Conservation (phyloP, 1,284 basidiomycete genomes). For the Fistulina hepatica region DNA sequence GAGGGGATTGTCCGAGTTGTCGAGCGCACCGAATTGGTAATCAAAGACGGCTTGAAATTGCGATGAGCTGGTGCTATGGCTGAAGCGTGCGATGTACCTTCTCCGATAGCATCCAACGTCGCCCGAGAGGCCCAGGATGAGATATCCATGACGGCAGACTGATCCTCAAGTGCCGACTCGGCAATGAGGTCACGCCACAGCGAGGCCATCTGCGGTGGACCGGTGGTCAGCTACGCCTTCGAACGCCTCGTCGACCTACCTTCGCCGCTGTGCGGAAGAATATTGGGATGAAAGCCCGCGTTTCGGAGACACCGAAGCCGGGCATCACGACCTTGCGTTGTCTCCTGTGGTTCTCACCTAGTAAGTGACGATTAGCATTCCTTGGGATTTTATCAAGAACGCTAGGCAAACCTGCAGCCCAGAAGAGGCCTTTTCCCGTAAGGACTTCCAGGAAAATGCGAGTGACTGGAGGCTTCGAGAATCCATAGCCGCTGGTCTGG, state of each 20-base stretch:
- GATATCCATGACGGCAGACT: background rate
- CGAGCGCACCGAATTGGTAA: constrained; percentile 16
- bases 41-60: constrained; percentile 15
- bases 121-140: background rate
- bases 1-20: constrained; percentile 14
- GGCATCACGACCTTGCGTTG: constrained; percentile 29
- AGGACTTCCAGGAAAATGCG: too few species aligned
- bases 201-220: background rate
- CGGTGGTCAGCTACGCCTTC: background rate
- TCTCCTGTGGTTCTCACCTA: constrained; percentile 26
- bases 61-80: background rate
- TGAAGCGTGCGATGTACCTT: constrained; percentile 8
- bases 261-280: constrained; percentile 26
- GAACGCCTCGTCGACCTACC: constrained; percentile 15
- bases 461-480: too few species aligned
- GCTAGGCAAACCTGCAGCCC: too few species aligned
- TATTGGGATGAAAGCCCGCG: constrained; percentile 23
- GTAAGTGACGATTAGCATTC: too few species aligned
- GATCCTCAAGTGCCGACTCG: background rate
- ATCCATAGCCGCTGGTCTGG: constrained; percentile 30
- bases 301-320: constrained; percentile 26
- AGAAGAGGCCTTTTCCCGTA: too few species aligned
- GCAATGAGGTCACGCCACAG: background rate
- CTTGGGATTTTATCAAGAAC: too few species aligned
- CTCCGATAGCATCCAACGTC: constrained; percentile 14